Conservation (phyloP, 306 rosid genomes). For the Rosa persica region DNA sequence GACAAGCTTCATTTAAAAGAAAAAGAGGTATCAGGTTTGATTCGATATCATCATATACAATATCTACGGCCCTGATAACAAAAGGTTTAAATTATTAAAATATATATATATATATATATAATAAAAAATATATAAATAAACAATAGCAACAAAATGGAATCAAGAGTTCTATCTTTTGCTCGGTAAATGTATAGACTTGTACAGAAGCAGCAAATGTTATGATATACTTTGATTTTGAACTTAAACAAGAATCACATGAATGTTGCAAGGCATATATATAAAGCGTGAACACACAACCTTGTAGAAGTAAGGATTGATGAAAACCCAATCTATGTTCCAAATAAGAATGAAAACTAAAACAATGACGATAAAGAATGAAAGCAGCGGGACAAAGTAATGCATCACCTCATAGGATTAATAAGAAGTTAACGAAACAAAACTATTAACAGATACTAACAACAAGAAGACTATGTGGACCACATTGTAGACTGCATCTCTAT, state of each 20-base stretch:
- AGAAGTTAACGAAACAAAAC: not conserved
- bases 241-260: not conserved
- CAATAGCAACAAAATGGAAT: not conserved
- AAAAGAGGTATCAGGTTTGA: slow-evolving; percentile 12
- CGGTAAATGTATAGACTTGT: not conserved
- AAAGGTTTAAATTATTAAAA: no score
- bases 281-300: not conserved
- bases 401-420: not conserved
- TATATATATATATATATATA: no score
- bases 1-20: slow-evolving; percentile 67
- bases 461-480: not conserved
- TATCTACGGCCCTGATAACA: not conserved
- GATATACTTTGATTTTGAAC: not conserved
- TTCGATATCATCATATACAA: not conserved
- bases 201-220: not conserved
- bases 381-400: not conserved
- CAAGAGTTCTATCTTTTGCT: not conserved
- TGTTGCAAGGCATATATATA: not conserved
- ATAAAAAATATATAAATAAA: not conserved
- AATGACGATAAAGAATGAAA: not conserved
- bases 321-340: not conserved
- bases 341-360: not conserved
- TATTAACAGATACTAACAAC: not conserved
- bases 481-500: not conserved
- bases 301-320: not conserved